phyloP scores from a whole-genome alignment of 2,329 filamentous ascomycete genomes.

The Penicillium fuscoglaucum region DNA sequence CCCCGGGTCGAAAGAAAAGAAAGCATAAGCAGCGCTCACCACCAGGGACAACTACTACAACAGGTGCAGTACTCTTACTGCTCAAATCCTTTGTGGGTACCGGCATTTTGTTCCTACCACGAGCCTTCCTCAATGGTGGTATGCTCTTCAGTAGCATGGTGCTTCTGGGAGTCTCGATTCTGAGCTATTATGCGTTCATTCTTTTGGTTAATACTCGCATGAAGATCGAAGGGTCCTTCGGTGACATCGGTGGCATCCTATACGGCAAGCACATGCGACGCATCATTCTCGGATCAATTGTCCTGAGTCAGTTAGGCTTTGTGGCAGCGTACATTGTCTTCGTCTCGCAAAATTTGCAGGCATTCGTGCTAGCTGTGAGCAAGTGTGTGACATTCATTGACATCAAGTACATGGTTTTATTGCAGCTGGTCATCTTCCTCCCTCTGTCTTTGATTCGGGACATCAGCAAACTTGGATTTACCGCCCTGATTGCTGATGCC shows the following conservation, averaged over 20 bases:
- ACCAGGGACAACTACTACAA: constrained; percentile 73
- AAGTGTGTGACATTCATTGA: constrained; percentile 82
- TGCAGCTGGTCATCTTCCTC: constrained; percentile 94
- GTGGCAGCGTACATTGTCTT: constrained; percentile 96
- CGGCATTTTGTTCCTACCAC: constrained; percentile 87
- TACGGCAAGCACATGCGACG: constrained; percentile 89
- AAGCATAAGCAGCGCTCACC: constrained; percentile 73
- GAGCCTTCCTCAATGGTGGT: constrained; percentile 91
- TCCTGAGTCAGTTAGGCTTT: constrained; percentile 93
- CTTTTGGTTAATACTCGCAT: constrained; percentile 84
- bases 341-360: constrained; percentile 91
- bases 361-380: constrained; percentile 88
- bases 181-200: constrained; percentile 98
- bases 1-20: constrained; percentile 70
- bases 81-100: constrained; percentile 98
- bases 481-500: constrained; percentile 86
- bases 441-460: constrained; percentile 92
- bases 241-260: constrained; percentile 89
- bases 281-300: constrained; percentile 86
- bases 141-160: constrained; percentile 96
- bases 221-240: constrained; percentile 89
- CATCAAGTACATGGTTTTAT: constrained; percentile 84
- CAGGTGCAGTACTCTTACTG: constrained; percentile 77
- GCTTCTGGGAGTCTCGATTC: constrained; percentile 75
- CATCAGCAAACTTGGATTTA: constrained; percentile 95